Evolutionary conservation across 441 rosid genomes (phyloP).

Genomic region (Gossypium davidsonii): DNA sequence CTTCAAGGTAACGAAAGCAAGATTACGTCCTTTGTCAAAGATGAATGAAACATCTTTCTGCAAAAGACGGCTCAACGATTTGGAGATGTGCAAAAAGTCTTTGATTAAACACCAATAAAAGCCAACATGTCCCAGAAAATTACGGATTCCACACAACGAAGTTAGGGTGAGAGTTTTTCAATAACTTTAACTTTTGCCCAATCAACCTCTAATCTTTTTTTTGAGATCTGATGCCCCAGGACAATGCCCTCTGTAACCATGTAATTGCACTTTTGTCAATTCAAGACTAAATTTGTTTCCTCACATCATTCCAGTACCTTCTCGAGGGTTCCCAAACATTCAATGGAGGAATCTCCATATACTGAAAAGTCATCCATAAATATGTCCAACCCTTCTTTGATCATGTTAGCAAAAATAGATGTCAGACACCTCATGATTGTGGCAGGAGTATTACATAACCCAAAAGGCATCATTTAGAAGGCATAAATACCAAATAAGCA

Average conservation of each 20-base stretch:
- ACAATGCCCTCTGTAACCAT: not conserved
- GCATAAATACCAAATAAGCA: not conserved
- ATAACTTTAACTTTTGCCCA: not conserved
- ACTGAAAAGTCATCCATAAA: not conserved
- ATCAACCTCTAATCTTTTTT: not conserved
- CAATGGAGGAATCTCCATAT: not conserved
- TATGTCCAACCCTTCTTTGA: not conserved
- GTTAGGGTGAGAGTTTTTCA: not conserved
- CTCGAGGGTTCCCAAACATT: not conserved
- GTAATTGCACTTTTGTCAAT: not conserved
- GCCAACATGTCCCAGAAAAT: not conserved
- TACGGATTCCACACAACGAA: not conserved
- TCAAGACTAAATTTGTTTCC: not conserved
- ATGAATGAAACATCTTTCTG: not conserved
- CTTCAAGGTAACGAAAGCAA: not conserved
- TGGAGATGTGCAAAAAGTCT: not conserved
- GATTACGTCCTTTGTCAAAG: too few relatives aligned
- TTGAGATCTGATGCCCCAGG: not conserved
- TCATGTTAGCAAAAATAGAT: too few relatives aligned
- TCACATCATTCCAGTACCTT: not conserved
- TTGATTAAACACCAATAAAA: not conserved
- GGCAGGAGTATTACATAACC: not conserved
- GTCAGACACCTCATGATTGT: not conserved
- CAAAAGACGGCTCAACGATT: not conserved
- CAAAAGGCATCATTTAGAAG: not conserved